A percentile compares a stretch with the other conserved stretches of the same genome.
These are phyloP conservation scores for Amanita thiersii DNA, from an alignment of 768 basidiomycete species.

Conservation along the genomic window DNA sequence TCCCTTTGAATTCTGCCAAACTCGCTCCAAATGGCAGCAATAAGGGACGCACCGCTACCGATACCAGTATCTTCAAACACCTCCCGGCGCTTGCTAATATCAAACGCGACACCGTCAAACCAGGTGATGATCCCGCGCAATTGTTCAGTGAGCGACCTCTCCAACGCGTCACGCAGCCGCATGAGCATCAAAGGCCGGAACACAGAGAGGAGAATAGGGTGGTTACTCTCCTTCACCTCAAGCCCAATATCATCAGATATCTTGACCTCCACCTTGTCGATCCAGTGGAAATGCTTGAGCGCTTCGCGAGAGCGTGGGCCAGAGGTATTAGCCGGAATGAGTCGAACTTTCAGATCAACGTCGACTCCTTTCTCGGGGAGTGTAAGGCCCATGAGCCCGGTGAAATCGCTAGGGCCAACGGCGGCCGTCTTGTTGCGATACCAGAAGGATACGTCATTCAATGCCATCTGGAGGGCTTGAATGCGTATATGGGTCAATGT, in stretches of 20 bases:
- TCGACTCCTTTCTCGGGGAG: conserved; percentile 64
- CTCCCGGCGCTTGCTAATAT: conserved; percentile 45
- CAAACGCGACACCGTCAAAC: conserved; percentile 49
- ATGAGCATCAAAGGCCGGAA: conserved; percentile 55
- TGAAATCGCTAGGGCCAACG: conserved; percentile 48
- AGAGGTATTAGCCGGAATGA: conserved; percentile 44
- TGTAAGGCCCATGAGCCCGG: conserved; percentile 51
- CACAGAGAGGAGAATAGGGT: conserved; percentile 48
- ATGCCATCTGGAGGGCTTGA: conserved; percentile 55
- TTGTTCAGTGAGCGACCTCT: conserved; percentile 49
- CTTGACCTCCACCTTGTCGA: conserved; percentile 47
- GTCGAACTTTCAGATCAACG: conserved; percentile 55
- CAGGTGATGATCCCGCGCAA: conserved; percentile 43
- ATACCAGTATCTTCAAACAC: conserved; percentile 63
- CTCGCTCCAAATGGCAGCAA: conserved; percentile 67
- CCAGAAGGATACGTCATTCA: conserved; percentile 67
- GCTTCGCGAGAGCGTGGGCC: conserved; percentile 33
- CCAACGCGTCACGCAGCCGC: conserved; percentile 52
- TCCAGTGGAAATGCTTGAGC: conserved; percentile 42
- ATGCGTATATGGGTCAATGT: conserved; percentile 58
- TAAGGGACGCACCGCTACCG: conserved; percentile 34
- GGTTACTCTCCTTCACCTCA: conserved; percentile 53
- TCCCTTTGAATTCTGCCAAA: conserved; percentile 46
- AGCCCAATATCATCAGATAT: conserved; percentile 51
- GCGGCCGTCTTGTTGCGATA: conserved; percentile 54